Base-by-base conservation (phyloP, 139 green algal species). In the Ostreobium quekettii region DNA sequence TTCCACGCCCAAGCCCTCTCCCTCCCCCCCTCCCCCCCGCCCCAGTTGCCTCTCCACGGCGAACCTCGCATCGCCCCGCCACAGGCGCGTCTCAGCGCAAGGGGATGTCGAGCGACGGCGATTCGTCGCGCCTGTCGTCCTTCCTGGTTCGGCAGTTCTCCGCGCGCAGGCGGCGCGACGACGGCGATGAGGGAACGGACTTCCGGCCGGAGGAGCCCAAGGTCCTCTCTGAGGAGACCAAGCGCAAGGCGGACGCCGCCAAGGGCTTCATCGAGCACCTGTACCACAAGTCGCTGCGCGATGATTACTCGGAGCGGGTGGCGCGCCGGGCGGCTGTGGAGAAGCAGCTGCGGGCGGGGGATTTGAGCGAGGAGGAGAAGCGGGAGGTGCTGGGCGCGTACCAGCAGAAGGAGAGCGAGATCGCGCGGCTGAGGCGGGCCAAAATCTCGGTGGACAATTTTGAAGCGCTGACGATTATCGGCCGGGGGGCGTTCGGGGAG, bases 391-490 rank as follows among this genome's bases (percentile, higher is more conserved):
- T 47, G 22, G 26, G 49, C 22, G 38, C 38, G 38, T 32, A 64
- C 15, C 30, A 47, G 7, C n/a, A 65, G 19, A 80, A 75, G 32
- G 79, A 85, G 70, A 81, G 72, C 32, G 86, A 95, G 58, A 95
- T 86, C 78, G 87, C 76, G n/a, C 79, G 90, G 1, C 53, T 95
- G 64, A 85, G 93, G 75, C 80, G 92, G 4, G 80, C 95, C 39
- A 89, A 87, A 19, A 78, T 97, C 60, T 84, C 61, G 35, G 80
- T 82, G 5, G 84, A 90, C 1, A 91, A 98, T 78, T 99, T 97
- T 82, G 93, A 98, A 61, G 80, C 88, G 22, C 76, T 99, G 0
- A 92, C 82, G 8, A 93, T 98, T 64, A 98, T 99, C 64, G 93
- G 93, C 19, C 75, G 90, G 15, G 93, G 93, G 1, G 93, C 93